Conservation (phyloP, 2,329 filamentous ascomycete species). For the Ceratocystis smalleyi region DNA sequence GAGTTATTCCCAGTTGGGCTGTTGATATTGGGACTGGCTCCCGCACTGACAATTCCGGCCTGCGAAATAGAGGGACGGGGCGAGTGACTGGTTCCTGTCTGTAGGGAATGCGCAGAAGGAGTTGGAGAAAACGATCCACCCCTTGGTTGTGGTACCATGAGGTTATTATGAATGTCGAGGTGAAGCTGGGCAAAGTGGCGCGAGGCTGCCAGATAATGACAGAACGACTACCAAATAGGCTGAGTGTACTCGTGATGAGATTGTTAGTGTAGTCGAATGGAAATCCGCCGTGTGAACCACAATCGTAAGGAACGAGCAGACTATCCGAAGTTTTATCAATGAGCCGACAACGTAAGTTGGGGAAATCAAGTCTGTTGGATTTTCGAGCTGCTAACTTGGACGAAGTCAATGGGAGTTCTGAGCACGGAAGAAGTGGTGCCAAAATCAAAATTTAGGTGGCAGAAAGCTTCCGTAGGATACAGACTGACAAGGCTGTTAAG, state of each 20-base stretch:
- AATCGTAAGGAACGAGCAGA: neutral
- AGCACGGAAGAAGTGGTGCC: neutral
- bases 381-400: neutral
- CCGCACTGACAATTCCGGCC: conserved; percentile 41
- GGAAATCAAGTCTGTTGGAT: neutral
- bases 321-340: neutral
- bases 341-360: neutral
- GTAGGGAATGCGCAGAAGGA: conserved; percentile 38
- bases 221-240: neutral
- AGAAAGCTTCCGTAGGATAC: neutral
- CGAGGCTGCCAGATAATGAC: neutral
- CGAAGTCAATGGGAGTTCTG: neutral
- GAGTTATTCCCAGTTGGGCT: conserved; percentile 49
- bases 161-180: conserved; percentile 25
- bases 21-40: conserved; percentile 45
- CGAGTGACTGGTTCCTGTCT: conserved; percentile 41
- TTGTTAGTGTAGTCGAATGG: neutral
- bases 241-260: neutral
- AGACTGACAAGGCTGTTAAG: conserved; percentile 7
- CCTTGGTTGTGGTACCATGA: conserved; percentile 46
- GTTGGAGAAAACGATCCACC: conserved; percentile 50
- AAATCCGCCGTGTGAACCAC: neutral
- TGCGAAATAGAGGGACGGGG: conserved; percentile 37
- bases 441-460: neutral
- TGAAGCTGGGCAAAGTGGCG: conserved; percentile 20